Evolutionary conservation across 1,284 basidiomycete genomes (phyloP), one percentile per base, ranked within the genome.

Genomic region (Chalciporus sp.): DNA sequence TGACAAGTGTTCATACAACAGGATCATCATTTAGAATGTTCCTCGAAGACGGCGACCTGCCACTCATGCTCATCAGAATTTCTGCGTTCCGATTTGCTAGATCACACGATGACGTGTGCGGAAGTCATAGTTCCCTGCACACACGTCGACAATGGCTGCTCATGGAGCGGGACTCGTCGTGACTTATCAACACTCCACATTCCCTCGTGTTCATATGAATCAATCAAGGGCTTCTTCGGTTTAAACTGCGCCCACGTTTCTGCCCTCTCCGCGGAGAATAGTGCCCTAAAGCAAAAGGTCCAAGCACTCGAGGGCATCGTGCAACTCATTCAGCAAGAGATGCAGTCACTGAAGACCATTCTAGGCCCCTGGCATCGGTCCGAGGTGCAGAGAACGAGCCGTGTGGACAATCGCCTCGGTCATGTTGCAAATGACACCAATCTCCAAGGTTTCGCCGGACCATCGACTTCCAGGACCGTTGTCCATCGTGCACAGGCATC

Each of bases 361-460:
- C 67, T 90, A n/a, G 86, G 86, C 0, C 87, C 88, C 1, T 90
- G 88, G 88, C 82, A 78, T 61, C 71, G 73, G 35, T 56, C 57
- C 57, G 60, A 68, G n/a, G 49, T 19, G 39, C 63, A 68, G 14
- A 54, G 58, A 41, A 47, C 53, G 26, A 52, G 31, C 33, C 56
- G 47, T 35, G 35, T 31, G 12, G 59, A 64, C 41, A 35, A 16
- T 20, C 57, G 37, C 17, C 49, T 42, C 16, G 42, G 27, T 31
- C 65, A 53, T n/a, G 51, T 42, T 49, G 29, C 58, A 11, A 58
- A 65, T 27, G 53, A 60, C 10, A 46, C 10, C 11, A 47, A 46
- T 35, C 33, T 50, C 26, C 61, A 49, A 16, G 52, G 51, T 42
- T 57, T 52, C 2, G 28, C 59, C 46, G 59, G 59, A 9, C 37